Base-by-base conservation (phyloP, 495 filamentous ascomycete genomes). In the Durotheca rogersii region DNA sequence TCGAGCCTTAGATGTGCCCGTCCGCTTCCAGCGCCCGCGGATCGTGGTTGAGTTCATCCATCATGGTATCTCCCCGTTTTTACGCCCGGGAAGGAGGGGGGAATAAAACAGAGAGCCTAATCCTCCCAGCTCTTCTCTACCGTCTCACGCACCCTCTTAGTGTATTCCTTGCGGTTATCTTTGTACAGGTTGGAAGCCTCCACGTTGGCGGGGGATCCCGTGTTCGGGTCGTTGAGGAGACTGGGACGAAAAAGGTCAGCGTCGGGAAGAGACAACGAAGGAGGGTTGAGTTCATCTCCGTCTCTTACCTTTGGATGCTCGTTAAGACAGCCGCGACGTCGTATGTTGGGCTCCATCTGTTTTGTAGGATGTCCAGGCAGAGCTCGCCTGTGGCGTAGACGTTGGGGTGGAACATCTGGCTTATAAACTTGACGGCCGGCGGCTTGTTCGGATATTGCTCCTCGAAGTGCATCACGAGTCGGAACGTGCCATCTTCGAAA, bases 81-180 rank as follows among this genome's bases (percentile, higher is more conserved):
- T 21, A 18, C 16, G 5, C 30, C 16, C 18, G 1, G 11, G 23
- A 9, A 27, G 23, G 23, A 9, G 4, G 9, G 4, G 4, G 4
- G 6, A 2, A 39, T 9, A 19, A 32, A 38, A 25, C 1, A 5
- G 14, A 1, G 10, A 29, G 14, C 25, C 40, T 76, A 92, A 56
- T 93, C 92, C 41, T 97, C 92, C 93, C 93, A 97, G 72, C 91
- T 96, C 78, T 96, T 96, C 79, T 98, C 94, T 12, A 98, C 94
- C 0, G 92, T 96, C 72, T 97, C 93, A 33, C 89, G 78, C 14
- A 98, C 93, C 15, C 92, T 81, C 74, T 98, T 98, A 9, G 84
- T 85, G 61, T 98, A 98, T 67, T 98, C 93, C 61, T 90, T 85
- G 52, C 91, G 82, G 66, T 97, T 97, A 62, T 98, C 93, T 64